These are phyloP conservation scores for Scheffersomyces spartinae DNA, from an alignment of 805 yeast genomes.

Conservation along the genomic window DNA sequence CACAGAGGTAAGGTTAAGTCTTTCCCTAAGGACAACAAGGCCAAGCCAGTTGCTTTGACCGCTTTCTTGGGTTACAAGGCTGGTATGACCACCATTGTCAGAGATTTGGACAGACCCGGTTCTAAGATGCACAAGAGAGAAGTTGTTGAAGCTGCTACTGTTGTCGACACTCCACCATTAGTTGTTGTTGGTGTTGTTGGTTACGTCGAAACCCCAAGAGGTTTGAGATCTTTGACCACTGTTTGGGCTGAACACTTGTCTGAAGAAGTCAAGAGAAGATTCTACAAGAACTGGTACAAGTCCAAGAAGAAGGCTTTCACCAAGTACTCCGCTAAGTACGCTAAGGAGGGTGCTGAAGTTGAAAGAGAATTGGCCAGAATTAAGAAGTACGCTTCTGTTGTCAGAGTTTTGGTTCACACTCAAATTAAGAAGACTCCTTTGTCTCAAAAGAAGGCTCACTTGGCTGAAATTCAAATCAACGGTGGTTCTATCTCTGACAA, in stretches of 20 bases:
- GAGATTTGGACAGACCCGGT: conserved; percentile 99
- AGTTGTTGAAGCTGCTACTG: conserved; percentile 98
- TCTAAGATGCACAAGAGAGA: conserved; percentile 99
- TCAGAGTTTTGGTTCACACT: conserved; percentile 99
- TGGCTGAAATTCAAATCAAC: conserved; percentile 98
- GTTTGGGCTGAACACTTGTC: conserved; percentile 99
- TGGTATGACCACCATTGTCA: conserved; percentile 99
- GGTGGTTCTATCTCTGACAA: conserved; percentile 98
- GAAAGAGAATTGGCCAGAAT: conserved; percentile 98
- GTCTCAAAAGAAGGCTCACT: conserved; percentile 98
- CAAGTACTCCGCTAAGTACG: conserved; percentile 98
- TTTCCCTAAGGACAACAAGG: conserved; percentile 97
- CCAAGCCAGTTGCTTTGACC: conserved; percentile 97
- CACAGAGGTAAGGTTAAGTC: conserved; percentile 99
- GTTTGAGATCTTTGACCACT: conserved; percentile 98
- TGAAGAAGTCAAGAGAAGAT: conserved; percentile 98
- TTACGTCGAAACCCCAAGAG: conserved; percentile 99
- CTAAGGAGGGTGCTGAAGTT: conserved; percentile 77
- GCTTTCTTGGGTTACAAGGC: conserved; percentile 99
- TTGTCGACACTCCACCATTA: conserved; percentile 98
- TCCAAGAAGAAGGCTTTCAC: conserved; percentile 99
- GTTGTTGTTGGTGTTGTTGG: conserved; percentile 99
- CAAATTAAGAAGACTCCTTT: conserved; percentile 99
- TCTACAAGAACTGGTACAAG: conserved; percentile 99
- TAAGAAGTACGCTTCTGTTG: conserved; percentile 95